These are phyloP conservation scores for Antitrichia curtipendula DNA, from an alignment of 225 moss, liverwort and hornwort genomes.

Conservation along the genomic window DNA sequence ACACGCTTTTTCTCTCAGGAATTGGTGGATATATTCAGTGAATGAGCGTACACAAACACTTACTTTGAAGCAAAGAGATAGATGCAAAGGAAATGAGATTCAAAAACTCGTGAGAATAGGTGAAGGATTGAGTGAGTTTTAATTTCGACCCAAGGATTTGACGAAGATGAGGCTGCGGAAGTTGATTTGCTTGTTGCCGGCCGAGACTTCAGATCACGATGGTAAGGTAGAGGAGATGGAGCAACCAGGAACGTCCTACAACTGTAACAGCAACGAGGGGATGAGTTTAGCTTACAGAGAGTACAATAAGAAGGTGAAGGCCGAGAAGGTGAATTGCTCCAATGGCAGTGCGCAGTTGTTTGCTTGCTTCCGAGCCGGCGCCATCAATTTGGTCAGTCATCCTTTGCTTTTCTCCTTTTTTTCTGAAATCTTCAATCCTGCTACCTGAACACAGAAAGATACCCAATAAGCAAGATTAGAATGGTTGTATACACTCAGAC, in stretches of 20 bases:
- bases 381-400: slow-evolving; percentile 30
- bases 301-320: background rate
- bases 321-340: slow-evolving; percentile 3
- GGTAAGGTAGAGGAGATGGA: background rate
- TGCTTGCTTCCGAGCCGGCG: slow-evolving; percentile 38
- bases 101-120: background rate
- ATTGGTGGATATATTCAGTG: background rate
- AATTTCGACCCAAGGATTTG: background rate
- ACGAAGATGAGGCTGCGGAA: slow-evolving; percentile 4
- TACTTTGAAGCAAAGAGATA: background rate
- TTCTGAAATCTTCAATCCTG: background rate
- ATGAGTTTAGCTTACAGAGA: background rate
- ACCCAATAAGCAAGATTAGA: background rate
- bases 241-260: slow-evolving; percentile 21
- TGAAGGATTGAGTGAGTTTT: background rate
- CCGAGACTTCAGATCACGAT: background rate
- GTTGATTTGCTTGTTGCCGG: slow-evolving; percentile 9
- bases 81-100: background rate
- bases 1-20: background rate
- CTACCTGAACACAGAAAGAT: background rate
- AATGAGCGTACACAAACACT: background rate
- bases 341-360: slow-evolving; percentile 18
- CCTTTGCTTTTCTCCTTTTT: background rate
- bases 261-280: background rate
- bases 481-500: background rate